Conservation (phyloP, 2,329 filamentous ascomycete species). For the Whalleya microplaca region DNA sequence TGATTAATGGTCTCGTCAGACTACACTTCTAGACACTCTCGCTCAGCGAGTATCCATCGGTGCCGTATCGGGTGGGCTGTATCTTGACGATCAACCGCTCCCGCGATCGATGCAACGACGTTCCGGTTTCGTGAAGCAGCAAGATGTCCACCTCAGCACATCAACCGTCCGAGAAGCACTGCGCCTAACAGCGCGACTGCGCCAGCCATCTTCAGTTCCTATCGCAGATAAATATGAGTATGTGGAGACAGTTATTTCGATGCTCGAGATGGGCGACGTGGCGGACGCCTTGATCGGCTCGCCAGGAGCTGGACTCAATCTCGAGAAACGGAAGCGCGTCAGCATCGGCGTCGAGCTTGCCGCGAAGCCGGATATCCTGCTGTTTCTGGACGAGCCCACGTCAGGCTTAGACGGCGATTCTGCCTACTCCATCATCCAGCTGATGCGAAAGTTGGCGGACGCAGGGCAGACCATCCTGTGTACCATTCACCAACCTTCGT, state of each 20-base stretch:
- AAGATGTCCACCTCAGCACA: slow-evolving; percentile 8
- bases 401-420: slow-evolving; percentile 48
- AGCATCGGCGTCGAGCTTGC: slow-evolving; percentile 60
- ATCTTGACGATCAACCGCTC: slow-evolving; percentile 1
- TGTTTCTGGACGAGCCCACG: slow-evolving; percentile 61
- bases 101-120: background rate
- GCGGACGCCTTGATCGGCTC: slow-evolving; percentile 67
- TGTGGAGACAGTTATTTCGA: background rate
- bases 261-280: slow-evolving; percentile 56
- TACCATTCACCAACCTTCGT: slow-evolving; percentile 61
- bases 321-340: slow-evolving; percentile 58
- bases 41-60: background rate
- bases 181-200: slow-evolving; percentile 1
- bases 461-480: slow-evolving; percentile 60
- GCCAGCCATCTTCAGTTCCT: background rate
- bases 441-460: slow-evolving; percentile 63
- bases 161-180: slow-evolving; percentile 9
- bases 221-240: slow-evolving; percentile 1
- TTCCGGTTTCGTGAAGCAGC: slow-evolving; percentile 6
- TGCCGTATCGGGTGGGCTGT: background rate
- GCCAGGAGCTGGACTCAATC: slow-evolving; percentile 60
- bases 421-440: slow-evolving; percentile 62
- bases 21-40: slow-evolving; percentile 3
- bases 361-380: slow-evolving; percentile 58
- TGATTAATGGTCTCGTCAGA: background rate